Evolutionary conservation across 495 filamentous ascomycete genomes (phyloP), one percentile per base, ranked within the genome.

Genomic region (Xylaria grammica): DNA sequence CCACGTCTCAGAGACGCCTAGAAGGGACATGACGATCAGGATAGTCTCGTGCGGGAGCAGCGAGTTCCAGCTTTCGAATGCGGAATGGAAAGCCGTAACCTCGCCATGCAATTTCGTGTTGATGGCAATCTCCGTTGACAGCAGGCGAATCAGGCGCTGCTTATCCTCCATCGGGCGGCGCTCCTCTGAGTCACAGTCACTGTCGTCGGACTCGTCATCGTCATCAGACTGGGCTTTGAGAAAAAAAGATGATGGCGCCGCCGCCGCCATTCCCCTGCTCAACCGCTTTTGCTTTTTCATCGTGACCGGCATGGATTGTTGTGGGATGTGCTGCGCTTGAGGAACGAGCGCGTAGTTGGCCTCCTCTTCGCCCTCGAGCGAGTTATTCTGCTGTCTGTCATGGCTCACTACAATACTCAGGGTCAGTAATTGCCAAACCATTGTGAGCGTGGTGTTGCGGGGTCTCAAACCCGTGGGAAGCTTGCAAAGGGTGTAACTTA

Each of bases 111-210:
- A 67, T n/a, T 71, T 74, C 15, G 79, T 86, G 52, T 87, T 83
- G 45, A 90, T 71, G n/a, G 89, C 73, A 8, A 86, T 81, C 67
- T 90, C 89, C 3, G 86, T 85, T 13, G 85, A 81, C n/a, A 89
- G 65, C 4, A 87, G 78, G 62, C 88, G 86, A 4, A 89, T 78
- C 5, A 90, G 81, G 8, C 77, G 79, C 65, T 90, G 86, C 52
- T 89, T 90, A 0, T 74, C 84, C 15, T 82, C 78, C 60, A 88
- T 77, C 6, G 82, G 76, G 2, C 77, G 78, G 60, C 78, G 81
- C 55, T 62, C 30, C 5, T 72, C 53, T 24, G 63, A 49, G 32
- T 72, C 60, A 4, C 68, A 49, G 26, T 69, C 50, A 34, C 68
- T 40, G 29, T 72, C 71, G 9, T 30, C 60, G 7, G 54, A 27